These are phyloP conservation scores for Plasmodium fragile DNA, from an alignment of 169 alveolate species.

Conservation along the genomic window DNA sequence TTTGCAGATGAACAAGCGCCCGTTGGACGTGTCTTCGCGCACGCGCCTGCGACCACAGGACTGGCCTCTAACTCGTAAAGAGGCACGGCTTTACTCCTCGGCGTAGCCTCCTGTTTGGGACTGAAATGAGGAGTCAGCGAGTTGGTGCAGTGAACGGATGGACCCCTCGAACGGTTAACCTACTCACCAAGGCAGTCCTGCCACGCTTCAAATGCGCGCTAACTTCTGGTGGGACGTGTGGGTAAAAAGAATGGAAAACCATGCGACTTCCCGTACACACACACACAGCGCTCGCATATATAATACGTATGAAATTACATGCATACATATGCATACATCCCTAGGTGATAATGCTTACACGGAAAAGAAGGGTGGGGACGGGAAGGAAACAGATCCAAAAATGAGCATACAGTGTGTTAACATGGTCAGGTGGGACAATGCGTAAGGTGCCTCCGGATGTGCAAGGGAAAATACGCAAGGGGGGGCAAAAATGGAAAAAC, in stretches of 20 bases:
- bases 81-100: background rate
- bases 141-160: background rate
- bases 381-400: background rate
- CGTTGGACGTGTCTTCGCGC: background rate
- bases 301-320: background rate
- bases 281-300: background rate
- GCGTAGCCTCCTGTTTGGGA: background rate
- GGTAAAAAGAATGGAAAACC: background rate
- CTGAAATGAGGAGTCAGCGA: background rate
- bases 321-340: background rate
- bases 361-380: background rate
- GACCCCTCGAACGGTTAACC: background rate
- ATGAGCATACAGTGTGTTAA: background rate
- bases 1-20: background rate
- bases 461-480: background rate
- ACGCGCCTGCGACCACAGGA: background rate
- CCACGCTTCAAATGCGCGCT: background rate
- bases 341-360: background rate
- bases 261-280: background rate
- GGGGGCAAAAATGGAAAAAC: background rate
- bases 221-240: background rate
- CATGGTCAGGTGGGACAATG: conserved; percentile 6
- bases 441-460: background rate
- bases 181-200: background rate
- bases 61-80: background rate